These are phyloP conservation scores for Hericium coralloides DNA, from an alignment of 768 basidiomycete genomes.

Conservation along the genomic window DNA sequence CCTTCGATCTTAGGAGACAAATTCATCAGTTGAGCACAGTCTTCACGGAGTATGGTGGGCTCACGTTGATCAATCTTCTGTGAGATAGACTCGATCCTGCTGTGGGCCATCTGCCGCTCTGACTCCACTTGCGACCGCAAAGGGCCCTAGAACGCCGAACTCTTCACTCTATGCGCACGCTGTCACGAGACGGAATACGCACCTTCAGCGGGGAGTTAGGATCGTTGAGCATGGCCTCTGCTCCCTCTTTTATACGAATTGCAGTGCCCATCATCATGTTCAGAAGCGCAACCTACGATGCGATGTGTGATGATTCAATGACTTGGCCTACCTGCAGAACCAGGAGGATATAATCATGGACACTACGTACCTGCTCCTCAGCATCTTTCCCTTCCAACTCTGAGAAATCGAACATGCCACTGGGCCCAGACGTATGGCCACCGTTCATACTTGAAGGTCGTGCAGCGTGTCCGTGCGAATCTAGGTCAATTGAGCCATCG, in stretches of 20 bases:
- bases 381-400: slow-evolving; percentile 12
- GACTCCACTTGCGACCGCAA: slow-evolving; percentile 13
- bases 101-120: slow-evolving; percentile 10
- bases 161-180: not conserved
- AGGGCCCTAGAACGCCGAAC: not conserved
- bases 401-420: slow-evolving; percentile 8
- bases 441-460: not conserved
- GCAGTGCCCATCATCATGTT: slow-evolving; percentile 13
- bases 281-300: slow-evolving; percentile 5
- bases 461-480: not conserved
- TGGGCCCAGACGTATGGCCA: not conserved
- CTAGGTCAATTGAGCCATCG: not conserved
- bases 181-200: not conserved
- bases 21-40: not conserved
- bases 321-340: not conserved
- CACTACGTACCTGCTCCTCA: slow-evolving; percentile 7
- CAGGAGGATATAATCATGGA: not conserved
- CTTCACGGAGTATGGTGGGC: not conserved
- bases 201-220: slow-evolving; percentile 8
- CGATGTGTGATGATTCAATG: not conserved
- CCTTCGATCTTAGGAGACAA: slow-evolving; percentile 6
- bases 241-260: slow-evolving; percentile 14
- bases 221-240: slow-evolving; percentile 8
- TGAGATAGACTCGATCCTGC: slow-evolving; percentile 10
- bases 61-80: slow-evolving; percentile 10